These are phyloP conservation scores for Phytophthora podocarpi DNA, from an alignment of 352 stramenopile species.

Conservation along the genomic window DNA sequence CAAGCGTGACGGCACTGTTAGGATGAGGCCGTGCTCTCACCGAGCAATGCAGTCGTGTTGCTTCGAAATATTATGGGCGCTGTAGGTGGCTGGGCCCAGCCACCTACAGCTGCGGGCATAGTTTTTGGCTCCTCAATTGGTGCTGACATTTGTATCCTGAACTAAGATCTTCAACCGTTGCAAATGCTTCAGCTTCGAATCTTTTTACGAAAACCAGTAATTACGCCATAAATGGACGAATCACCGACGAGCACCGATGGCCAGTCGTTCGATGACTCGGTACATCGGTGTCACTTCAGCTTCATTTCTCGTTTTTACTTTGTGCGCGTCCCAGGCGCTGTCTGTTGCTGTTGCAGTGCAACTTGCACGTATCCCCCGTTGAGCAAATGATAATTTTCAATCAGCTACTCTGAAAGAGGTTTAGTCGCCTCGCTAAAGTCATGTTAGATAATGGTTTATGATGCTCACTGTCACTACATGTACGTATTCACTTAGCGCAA, in stretches of 20 bases:
- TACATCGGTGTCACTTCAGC: background rate
- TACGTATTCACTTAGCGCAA: no score
- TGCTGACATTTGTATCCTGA: no score
- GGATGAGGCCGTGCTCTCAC: no score
- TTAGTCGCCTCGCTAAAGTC: constrained; percentile 86
- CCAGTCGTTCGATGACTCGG: constrained; percentile 21
- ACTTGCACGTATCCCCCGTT: background rate
- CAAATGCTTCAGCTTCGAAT: background rate
- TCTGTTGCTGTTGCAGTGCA: no score
- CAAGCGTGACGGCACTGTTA: background rate
- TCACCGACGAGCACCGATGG: constrained; percentile 6
- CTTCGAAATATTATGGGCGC: no score
- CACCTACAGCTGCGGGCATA: no score
- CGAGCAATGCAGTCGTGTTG: no score
- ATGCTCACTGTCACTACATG: constrained; percentile 56
- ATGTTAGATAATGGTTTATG: constrained; percentile 81
- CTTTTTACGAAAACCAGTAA: constrained; percentile 17
- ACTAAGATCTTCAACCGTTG: background rate
- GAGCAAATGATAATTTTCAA: constrained; percentile 89
- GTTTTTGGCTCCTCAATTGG: no score
- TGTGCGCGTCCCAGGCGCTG: no score
- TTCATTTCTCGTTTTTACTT: background rate
- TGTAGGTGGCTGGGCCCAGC: no score
- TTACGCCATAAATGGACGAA: constrained; percentile 3
- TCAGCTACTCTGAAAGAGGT: constrained; percentile 91